These are phyloP conservation scores for Pisolithus thermaeus DNA, from an alignment of 1,284 basidiomycete genomes.

Conservation along the genomic window DNA sequence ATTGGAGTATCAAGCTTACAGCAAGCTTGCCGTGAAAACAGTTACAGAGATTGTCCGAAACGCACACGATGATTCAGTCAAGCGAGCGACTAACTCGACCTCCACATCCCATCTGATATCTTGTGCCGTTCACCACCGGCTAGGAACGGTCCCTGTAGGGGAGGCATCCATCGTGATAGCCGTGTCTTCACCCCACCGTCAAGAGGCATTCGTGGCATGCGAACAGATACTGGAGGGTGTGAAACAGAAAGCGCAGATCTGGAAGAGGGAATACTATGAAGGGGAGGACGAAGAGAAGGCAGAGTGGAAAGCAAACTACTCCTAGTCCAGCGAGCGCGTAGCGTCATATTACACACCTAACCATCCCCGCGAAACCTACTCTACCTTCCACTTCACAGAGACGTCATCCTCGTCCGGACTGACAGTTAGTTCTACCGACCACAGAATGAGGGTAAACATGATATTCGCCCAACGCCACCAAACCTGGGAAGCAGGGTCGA, in stretches of 20 bases:
- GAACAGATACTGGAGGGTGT: slow-evolving; percentile 81
- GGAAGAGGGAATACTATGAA: slow-evolving; percentile 86
- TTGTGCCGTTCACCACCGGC: slow-evolving; percentile 69
- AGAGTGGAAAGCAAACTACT: slow-evolving; percentile 68
- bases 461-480: slow-evolving; percentile 90
- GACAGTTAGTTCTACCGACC: slow-evolving; percentile 76
- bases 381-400: slow-evolving; percentile 73
- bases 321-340: slow-evolving; percentile 8
- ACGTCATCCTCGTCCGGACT: slow-evolving; percentile 69
- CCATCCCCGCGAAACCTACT: slow-evolving; percentile 35
- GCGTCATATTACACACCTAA: not conserved
- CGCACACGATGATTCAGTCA: slow-evolving; percentile 32
- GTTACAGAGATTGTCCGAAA: slow-evolving; percentile 55
- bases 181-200: slow-evolving; percentile 80
- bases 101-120: slow-evolving; percentile 37
- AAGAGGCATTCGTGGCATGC: slow-evolving; percentile 75
- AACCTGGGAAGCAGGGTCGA: slow-evolving; percentile 79
- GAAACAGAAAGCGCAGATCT: slow-evolving; percentile 78
- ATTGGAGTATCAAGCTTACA: slow-evolving; percentile 82
- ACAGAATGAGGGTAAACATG: slow-evolving; percentile 75
- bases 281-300: slow-evolving; percentile 54
- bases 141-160: slow-evolving; percentile 74
- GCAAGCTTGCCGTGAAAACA: slow-evolving; percentile 76
- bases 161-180: slow-evolving; percentile 82
- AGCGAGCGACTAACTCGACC: slow-evolving; percentile 40